These are phyloP conservation scores for Coemansia pectinata DNA, from an alignment of 192 early-diverging fungal species.

Conservation along the genomic window DNA sequence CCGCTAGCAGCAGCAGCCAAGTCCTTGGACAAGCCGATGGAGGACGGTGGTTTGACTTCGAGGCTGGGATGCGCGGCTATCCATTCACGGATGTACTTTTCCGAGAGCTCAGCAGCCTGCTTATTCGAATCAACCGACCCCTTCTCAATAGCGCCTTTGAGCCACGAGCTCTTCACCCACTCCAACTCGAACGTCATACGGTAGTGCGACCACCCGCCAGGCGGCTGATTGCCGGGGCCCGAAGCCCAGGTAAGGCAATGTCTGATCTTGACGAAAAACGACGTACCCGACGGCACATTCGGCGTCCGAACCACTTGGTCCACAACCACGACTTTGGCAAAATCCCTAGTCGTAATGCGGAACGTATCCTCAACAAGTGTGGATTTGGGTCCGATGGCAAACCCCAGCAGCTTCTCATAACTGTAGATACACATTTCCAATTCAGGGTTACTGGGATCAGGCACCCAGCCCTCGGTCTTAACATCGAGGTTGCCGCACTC, in stretches of 20 bases:
- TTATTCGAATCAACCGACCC: conserved; percentile 56
- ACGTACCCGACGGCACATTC: conserved; percentile 52
- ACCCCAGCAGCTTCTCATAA: conserved; percentile 52
- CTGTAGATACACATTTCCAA: conserved; percentile 46
- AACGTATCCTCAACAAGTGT: conserved; percentile 46
- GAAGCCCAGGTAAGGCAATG: conserved; percentile 51
- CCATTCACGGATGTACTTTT: conserved; percentile 51
- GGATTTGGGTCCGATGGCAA: conserved; percentile 56
- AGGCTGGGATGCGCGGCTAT: conserved; percentile 35
- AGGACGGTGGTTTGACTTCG: conserved; percentile 38
- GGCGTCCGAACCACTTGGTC: conserved; percentile 52
- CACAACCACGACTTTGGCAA: conserved; percentile 33
- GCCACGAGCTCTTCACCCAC: conserved; percentile 57
- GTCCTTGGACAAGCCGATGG: neutral
- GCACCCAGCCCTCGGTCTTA: conserved; percentile 51
- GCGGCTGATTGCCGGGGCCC: conserved; percentile 32
- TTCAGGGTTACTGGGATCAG: conserved; percentile 22
- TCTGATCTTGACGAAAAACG: conserved; percentile 54
- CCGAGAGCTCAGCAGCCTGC: conserved; percentile 45
- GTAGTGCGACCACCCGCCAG: conserved; percentile 50
- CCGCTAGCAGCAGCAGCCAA: neutral
- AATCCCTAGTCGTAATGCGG: conserved; percentile 29
- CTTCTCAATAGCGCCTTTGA: conserved; percentile 54
- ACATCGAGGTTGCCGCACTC: conserved; percentile 42
- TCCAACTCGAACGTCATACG: conserved; percentile 53